A percentile compares a stretch with the other conserved stretches of the same genome.
phyloP scores from a whole-genome alignment of 2,329 filamentous ascomycete genomes.

The Fusarium sp. region DNA sequence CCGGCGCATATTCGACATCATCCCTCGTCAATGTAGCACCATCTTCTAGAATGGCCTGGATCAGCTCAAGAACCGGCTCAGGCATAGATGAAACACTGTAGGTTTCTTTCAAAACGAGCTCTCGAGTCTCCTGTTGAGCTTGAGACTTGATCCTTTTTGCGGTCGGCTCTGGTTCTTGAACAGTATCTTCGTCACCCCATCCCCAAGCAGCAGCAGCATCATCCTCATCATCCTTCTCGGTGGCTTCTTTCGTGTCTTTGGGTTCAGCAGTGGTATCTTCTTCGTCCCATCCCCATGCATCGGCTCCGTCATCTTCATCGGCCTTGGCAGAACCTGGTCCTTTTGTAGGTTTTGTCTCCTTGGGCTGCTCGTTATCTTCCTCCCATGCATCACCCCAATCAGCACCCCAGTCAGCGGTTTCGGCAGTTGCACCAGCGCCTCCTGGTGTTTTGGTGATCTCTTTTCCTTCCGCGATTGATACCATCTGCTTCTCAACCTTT shows the following conservation, averaged over 20 bases:
- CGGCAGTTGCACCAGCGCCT: conserved; percentile 58
- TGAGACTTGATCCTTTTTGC: conserved; percentile 23
- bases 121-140: conserved; percentile 59
- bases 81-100: conserved; percentile 93
- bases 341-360: conserved; percentile 39
- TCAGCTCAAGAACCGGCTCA: conserved; percentile 77
- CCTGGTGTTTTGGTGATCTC: conserved; percentile 68
- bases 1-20: conserved; percentile 65
- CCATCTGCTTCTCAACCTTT: conserved; percentile 83
- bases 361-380: conserved; percentile 67
- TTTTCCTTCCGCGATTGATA: conserved; percentile 75
- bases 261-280: conserved; percentile 57
- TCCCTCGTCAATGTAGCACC: conserved; percentile 69
- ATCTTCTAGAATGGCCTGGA: conserved; percentile 70
- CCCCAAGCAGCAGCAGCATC: conserved; percentile 80
- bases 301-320: conserved; percentile 61
- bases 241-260: conserved; percentile 20
- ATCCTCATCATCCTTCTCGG: conserved; percentile 55
- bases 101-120: conserved; percentile 83
- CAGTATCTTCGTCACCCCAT: conserved; percentile 78
- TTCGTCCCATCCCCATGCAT: conserved; percentile 89
- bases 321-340: conserved; percentile 34
- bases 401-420: conserved; percentile 74
- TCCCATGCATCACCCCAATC: conserved; percentile 88
- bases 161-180: conserved; percentile 41